Conservation (phyloP, 2,329 filamentous ascomycete genomes). For the Penicillium thymicola region DNA sequence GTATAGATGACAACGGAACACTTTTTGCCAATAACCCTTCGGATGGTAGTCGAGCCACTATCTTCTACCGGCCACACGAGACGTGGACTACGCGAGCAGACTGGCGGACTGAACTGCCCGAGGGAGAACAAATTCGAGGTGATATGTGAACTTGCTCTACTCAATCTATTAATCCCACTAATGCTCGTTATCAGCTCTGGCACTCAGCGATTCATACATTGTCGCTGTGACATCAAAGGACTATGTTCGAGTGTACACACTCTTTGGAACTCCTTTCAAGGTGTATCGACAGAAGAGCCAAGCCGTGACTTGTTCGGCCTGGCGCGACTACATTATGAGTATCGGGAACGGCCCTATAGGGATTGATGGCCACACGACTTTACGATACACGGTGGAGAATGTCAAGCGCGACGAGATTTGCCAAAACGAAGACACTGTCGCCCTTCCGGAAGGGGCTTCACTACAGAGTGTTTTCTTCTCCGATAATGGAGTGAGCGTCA, state of each 20-base stretch:
- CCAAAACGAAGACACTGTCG: conserved; percentile 89
- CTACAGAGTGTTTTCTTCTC: conserved; percentile 88
- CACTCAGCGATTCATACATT: conserved; percentile 84
- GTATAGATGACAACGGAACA: conserved; percentile 67
- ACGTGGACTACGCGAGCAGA: conserved; percentile 90
- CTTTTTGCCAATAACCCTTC: conserved; percentile 78
- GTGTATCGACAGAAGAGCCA: conserved; percentile 93
- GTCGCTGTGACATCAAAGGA: conserved; percentile 82
- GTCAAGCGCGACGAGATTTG: conserved; percentile 90
- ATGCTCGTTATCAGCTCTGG: conserved; percentile 59
- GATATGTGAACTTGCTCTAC: conserved; percentile 6
- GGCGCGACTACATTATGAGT: conserved; percentile 93
- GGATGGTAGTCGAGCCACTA: conserved; percentile 65
- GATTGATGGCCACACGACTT: conserved; percentile 67
- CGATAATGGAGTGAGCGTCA: conserved; percentile 68
- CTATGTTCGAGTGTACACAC: conserved; percentile 88
- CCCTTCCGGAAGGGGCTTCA: conserved; percentile 69
- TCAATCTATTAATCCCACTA: background rate
- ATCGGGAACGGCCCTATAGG: conserved; percentile 87
- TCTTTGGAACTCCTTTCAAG: conserved; percentile 84
- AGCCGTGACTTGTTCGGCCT: conserved; percentile 88
- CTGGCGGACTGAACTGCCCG: conserved; percentile 84
- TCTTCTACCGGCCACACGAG: conserved; percentile 97
- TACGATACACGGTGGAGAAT: conserved; percentile 92
- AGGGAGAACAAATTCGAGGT: conserved; percentile 73